phyloP scores from a whole-genome alignment of 345 rosid genomes.

The Heritiera littoralis region DNA sequence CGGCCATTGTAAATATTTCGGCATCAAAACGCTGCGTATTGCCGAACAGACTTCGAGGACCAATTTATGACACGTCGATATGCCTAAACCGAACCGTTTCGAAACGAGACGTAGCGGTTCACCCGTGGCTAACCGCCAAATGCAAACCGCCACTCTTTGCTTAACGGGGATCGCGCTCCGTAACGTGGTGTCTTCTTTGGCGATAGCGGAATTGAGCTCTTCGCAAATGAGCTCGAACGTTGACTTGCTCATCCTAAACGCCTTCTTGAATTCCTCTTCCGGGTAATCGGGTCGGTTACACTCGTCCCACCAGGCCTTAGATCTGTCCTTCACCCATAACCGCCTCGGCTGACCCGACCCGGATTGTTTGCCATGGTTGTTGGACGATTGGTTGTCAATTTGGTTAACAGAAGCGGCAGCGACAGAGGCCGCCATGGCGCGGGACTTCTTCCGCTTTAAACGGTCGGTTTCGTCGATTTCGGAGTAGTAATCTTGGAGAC shows the following conservation, averaged over 20 bases:
- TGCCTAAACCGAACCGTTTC: conserved; percentile 74
- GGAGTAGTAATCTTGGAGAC: conserved; percentile 36
- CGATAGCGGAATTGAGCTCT: conserved; percentile 71
- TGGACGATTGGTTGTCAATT: conserved; percentile 4
- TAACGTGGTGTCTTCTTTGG: conserved; percentile 85
- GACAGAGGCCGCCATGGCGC: conserved; percentile 43
- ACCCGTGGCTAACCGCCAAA: conserved; percentile 86
- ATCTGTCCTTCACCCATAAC: conserved; percentile 90
- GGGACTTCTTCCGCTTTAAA: conserved; percentile 51
- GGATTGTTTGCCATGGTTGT: not conserved
- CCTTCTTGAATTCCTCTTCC: conserved; percentile 72
- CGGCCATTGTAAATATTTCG: conserved; percentile 76
- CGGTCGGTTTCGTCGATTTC: conserved; percentile 49
- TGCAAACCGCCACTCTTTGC: conserved; percentile 91
- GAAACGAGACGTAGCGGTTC: conserved; percentile 75
- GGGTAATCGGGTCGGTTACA: conserved; percentile 73
- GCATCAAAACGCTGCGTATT: conserved; percentile 72
- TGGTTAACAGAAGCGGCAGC: conserved; percentile 19
- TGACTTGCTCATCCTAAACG: conserved; percentile 77
- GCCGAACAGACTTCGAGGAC: conserved; percentile 82
- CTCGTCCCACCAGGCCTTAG: conserved; percentile 94
- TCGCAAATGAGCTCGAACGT: conserved; percentile 86
- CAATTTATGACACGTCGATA: conserved; percentile 78
- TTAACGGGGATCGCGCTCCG: conserved; percentile 87
- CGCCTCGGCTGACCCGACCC: conserved; percentile 59